Base-by-base conservation (phyloP, 306 rosid genomes). In the Myrica gale region DNA sequence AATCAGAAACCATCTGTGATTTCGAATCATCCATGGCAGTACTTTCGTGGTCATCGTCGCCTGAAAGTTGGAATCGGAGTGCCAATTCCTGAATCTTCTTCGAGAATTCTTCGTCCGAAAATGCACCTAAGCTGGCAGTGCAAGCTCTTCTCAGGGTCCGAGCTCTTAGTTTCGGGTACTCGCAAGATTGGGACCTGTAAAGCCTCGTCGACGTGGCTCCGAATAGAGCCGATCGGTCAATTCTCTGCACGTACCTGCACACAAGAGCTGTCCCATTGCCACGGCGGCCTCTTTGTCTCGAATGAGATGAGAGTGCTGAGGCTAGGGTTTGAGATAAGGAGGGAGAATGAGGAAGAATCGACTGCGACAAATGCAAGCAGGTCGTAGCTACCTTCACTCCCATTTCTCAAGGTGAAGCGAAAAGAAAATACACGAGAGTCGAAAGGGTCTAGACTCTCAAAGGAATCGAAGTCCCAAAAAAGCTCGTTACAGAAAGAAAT, bases 101-200 rank as follows among this genome's bases (percentile, higher is more conserved):
- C 0, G 88, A 85, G 80, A 92, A 96, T 57, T 92, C 96, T 37
- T 96, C 99, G 20, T 90, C 97, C 1, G 98, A 89, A 66, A 88
- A 90, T 0, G 88, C 81, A 20, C 87, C 86, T 12, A 87, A 73
- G 82, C 84, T 84, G 15, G 94, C 96, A 69, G 91, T 88, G 85
- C 86, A 89, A 10, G 87, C 78, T 21, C 93, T 87, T 53, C 68
- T 80, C 1, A 85, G 9, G 2, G 82, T 73, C 17, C 83, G 82
- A 12, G 9, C 9, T 13, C 69, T 68, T 10, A 63, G 77, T n/a
- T 81, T 62, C 53, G 51, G 68, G 16, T 12, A 23, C 16, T 83
- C 86, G 46, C 68, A 75, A 6, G 95, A 89, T 51, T 82, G 81
- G 51, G 94, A 79, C 56, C 88, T 67, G 44, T 71, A 68, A 16